phyloP scores from a whole-genome alignment of 805 yeast species.

The Barnettozyma wickerhamii region DNA sequence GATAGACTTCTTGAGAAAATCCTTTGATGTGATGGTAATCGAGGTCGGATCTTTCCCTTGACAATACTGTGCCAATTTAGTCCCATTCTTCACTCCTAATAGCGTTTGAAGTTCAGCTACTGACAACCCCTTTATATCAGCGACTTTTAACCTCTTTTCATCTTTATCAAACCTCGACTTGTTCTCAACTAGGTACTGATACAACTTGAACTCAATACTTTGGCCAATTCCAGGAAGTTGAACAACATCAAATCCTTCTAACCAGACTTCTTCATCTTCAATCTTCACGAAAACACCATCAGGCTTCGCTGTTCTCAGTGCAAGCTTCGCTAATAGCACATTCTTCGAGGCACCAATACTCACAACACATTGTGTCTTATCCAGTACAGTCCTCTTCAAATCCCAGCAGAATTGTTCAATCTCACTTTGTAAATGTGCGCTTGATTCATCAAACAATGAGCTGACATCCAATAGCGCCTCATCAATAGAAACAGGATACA shows the following conservation, averaged over 20 bases:
- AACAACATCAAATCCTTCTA: constrained; percentile 1
- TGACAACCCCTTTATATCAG: constrained; percentile 34
- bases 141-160: constrained; percentile 28
- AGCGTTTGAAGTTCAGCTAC: constrained; percentile 35
- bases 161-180: too few species aligned
- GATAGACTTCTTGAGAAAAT: constrained; percentile 62
- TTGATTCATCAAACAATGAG: constrained; percentile 23
- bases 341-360: constrained; percentile 79
- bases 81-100: constrained; percentile 71
- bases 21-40: constrained; percentile 50
- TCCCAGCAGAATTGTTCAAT: constrained; percentile 25
- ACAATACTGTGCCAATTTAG: constrained; percentile 52
- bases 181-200: constrained; percentile 26
- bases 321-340: constrained; percentile 72
- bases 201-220: constrained; percentile 39
- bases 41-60: constrained; percentile 66
- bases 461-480: constrained; percentile 80
- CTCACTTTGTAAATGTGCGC: constrained; percentile 15
- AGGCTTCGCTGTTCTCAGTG: constrained; percentile 76
- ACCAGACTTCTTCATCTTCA: constrained; percentile 2
- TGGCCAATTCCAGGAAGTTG: constrained; percentile 57
- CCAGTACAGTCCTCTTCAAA: constrained; percentile 35
- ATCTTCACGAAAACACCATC: constrained; percentile 40
- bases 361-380: constrained; percentile 55
- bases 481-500: constrained; percentile 82